Conservation (phyloP, 2,329 filamentous ascomycete species). For the Arthrinium puccinioides region DNA sequence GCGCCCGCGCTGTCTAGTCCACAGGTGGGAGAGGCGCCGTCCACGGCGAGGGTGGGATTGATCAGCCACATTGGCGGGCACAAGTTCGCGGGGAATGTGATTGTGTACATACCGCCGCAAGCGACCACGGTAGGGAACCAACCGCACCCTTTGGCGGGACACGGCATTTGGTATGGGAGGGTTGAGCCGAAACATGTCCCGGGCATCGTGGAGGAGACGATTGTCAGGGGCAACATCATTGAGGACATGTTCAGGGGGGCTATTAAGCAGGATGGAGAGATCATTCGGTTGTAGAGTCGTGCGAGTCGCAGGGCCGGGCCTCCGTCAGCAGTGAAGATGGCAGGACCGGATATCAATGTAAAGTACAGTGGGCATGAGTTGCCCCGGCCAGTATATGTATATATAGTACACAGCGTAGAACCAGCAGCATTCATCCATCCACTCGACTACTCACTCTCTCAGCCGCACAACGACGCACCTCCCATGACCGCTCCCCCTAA, state of each 20-base stretch:
- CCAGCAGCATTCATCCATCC: no score
- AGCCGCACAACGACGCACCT: constrained; percentile 32
- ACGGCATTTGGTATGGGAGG: constrained; percentile 76
- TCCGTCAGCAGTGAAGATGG: not conserved
- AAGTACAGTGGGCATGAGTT: no score
- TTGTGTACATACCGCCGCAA: constrained; percentile 65
- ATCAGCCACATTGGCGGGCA: constrained; percentile 81
- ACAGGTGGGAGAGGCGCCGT: constrained; percentile 10
- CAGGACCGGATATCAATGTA: no score
- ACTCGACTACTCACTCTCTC: no score
- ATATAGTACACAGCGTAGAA: no score
- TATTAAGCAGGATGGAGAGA: constrained; percentile 47
- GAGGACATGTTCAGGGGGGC: constrained; percentile 66
- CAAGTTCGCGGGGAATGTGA: constrained; percentile 80
- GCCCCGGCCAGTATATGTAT: no score
- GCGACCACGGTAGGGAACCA: constrained; percentile 30
- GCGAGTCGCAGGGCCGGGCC: not conserved
- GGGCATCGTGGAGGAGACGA: constrained; percentile 65
- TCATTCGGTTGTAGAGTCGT: constrained; percentile 37
- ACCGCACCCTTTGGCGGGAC: constrained; percentile 55
- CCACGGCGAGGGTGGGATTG: constrained; percentile 54
- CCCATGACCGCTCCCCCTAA: constrained; percentile 40
- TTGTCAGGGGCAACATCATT: constrained; percentile 60
- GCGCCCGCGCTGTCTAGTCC: constrained; percentile 16
- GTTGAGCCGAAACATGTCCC: constrained; percentile 71